Conservation (phyloP, 2,329 filamentous ascomycete species). For the Immersiporthe knoxdaviesiana region DNA sequence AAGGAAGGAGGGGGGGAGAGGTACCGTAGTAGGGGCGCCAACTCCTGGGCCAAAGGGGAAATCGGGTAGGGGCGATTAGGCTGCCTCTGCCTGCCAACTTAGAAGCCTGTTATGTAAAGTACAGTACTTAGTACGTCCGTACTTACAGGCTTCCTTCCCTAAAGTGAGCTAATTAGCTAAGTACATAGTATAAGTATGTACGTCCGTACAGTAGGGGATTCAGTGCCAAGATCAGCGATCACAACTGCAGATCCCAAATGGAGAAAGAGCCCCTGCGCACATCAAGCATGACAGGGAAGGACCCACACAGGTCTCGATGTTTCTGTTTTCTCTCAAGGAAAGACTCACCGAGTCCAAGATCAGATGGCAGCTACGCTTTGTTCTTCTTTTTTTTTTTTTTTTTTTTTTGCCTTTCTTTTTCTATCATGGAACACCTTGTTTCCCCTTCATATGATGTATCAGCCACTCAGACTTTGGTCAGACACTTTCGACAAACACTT, state of each 20-base stretch:
- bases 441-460: background rate
- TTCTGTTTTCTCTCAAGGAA: background rate
- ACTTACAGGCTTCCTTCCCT: too few species aligned
- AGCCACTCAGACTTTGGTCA: background rate
- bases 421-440: background rate
- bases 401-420: background rate
- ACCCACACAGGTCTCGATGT: background rate
- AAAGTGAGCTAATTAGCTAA: background rate
- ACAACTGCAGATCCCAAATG: background rate
- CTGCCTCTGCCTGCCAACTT: background rate
- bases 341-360: slow-evolving; percentile 1
- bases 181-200: too few species aligned
- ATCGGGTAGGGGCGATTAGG: background rate
- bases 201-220: background rate
- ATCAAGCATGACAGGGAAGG: slow-evolving; percentile 1
- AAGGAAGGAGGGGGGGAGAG: background rate
- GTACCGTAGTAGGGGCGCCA: background rate
- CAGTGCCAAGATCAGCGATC: background rate
- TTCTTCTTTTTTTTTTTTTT: too few species aligned
- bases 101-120: too few species aligned
- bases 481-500: background rate
- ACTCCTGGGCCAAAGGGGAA: background rate
- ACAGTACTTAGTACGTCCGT: too few species aligned
- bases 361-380: background rate
- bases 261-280: background rate